Evolutionary conservation across 2,329 filamentous ascomycete species (phyloP), one percentile per base, ranked within the genome.

Genomic region (Amphichorda felina): DNA sequence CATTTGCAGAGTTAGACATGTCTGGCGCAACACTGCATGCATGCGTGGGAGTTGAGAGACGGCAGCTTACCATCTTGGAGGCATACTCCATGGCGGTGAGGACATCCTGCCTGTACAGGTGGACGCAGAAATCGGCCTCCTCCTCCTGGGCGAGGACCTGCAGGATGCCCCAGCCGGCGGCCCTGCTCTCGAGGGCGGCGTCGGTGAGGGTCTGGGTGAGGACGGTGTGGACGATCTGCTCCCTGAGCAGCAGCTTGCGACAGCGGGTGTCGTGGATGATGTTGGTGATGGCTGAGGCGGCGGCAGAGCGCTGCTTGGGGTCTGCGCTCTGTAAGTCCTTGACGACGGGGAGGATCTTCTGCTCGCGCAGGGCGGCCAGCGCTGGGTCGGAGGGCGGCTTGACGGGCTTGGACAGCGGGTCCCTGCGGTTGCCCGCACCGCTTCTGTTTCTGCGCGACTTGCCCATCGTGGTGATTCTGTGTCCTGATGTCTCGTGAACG

Each of bases 121-220:
- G 75, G 15, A 82, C 59, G 42, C 74, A 78, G 40, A 82, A 81
- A 46, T 80, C 77, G 10, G 69, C 60, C 45, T 79, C 76, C 50
- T 82, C 78, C 47, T 79, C 70, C 41, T 71, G 60, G 2, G 69
- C 71, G 36, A 82, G 60, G 29, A 73, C 66, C 43, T 69, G 66
- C 35, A 82, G 57, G 43, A 81, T 77, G 10, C 71, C 69, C 78
- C 78, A 82, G n/a, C 75, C 78, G 15, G 75, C 72, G 30, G 75
- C 71, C 33, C 72, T 66, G 45, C 73, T 75, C 54, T 81, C 75
- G 35, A 79, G 59, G 38, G 65, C 72, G 26, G 67, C 59, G 48
- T 82, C 77, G 17, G 73, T 75, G 38, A 82, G 56, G 21, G 74
- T 79, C 59, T 80, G 72, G 22, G 67, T 74, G 40, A 82, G 64